A percentile compares a stretch with the other conserved stretches of the same genome.
phyloP scores from a whole-genome alignment of 768 basidiomycete species.

The Mycena amicta region DNA sequence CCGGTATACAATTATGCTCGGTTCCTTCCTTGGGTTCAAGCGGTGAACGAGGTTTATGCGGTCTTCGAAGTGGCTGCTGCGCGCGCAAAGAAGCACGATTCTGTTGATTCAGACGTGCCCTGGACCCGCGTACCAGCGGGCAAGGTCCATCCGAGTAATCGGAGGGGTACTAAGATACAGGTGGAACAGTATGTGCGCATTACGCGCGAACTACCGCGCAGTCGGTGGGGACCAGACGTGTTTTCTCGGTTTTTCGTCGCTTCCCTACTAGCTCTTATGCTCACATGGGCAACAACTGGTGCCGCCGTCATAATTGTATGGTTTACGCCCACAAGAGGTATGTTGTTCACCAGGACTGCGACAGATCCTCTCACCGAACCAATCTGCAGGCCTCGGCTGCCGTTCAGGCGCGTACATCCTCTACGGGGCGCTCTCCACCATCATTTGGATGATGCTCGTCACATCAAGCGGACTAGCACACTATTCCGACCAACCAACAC shows the following conservation, averaged over 20 bases:
- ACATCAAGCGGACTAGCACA: constrained; percentile 32
- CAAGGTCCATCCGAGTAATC: constrained; percentile 16
- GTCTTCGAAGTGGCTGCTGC: background rate
- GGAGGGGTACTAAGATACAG: constrained; percentile 22
- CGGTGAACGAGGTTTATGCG: background rate
- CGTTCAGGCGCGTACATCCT: constrained; percentile 27
- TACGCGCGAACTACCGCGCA: background rate
- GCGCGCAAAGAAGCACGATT: background rate
- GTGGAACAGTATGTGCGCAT: constrained; percentile 22
- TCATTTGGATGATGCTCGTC: constrained; percentile 28
- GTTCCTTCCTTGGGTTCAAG: background rate
- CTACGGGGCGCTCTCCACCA: constrained; percentile 26
- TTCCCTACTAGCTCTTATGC: constrained; percentile 23
- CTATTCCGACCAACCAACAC: constrained; percentile 18
- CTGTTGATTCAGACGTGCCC: background rate
- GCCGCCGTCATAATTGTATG: constrained; percentile 29
- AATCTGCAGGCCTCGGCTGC: constrained; percentile 24
- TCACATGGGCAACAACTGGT: constrained; percentile 36
- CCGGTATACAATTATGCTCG: constrained; percentile 18
- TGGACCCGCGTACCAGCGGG: background rate
- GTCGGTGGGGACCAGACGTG: constrained; percentile 23
- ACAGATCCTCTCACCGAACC: background rate
- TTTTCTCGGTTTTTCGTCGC: constrained; percentile 26
- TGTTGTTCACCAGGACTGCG: background rate
- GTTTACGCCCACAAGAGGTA: constrained; percentile 31